A percentile compares a stretch with the other conserved stretches of the same genome.
phyloP scores from a whole-genome alignment of 257 asterid species.

The Solanum pinnatisectum region DNA sequence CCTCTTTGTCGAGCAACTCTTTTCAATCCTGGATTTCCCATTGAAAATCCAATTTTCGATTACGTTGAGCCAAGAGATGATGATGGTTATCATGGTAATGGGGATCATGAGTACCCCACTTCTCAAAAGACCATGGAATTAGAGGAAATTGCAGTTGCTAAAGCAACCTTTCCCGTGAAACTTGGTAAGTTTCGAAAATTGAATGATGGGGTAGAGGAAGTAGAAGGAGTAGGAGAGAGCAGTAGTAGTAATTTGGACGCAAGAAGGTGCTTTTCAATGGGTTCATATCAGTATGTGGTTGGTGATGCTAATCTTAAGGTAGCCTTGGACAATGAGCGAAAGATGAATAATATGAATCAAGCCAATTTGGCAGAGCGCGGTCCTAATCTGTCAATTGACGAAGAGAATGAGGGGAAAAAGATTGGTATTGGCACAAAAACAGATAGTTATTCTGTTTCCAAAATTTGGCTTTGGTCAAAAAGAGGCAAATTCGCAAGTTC shows the following conservation, averaged over 20 bases:
- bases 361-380: background rate
- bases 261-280: constrained; percentile 85
- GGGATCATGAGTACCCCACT: constrained; percentile 28
- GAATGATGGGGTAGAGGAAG: constrained; percentile 26
- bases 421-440: constrained; percentile 65
- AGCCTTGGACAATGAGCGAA: constrained; percentile 41
- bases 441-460: constrained; percentile 92
- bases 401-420: constrained; percentile 57
- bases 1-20: constrained; percentile 87
- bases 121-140: constrained; percentile 47
- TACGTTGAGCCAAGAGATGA: constrained; percentile 57
- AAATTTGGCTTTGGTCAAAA: constrained; percentile 96
- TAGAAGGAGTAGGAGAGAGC: constrained; percentile 49
- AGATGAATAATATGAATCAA: background rate
- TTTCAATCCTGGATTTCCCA: constrained; percentile 63
- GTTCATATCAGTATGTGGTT: constrained; percentile 84
- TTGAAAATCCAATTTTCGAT: constrained; percentile 72
- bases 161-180: constrained; percentile 60
- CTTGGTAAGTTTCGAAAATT: constrained; percentile 52
- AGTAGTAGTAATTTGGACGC: constrained; percentile 83
- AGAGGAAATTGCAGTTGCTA: constrained; percentile 39
- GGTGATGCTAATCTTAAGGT: constrained; percentile 71
- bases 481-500: constrained; percentile 69
- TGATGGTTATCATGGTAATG: constrained; percentile 31
- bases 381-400: constrained; percentile 12